A percentile compares a stretch with the other conserved stretches of the same genome.
Conservation (phyloP, 2,329 filamentous ascomycete species). For the Diaporthe sp. region DNA sequence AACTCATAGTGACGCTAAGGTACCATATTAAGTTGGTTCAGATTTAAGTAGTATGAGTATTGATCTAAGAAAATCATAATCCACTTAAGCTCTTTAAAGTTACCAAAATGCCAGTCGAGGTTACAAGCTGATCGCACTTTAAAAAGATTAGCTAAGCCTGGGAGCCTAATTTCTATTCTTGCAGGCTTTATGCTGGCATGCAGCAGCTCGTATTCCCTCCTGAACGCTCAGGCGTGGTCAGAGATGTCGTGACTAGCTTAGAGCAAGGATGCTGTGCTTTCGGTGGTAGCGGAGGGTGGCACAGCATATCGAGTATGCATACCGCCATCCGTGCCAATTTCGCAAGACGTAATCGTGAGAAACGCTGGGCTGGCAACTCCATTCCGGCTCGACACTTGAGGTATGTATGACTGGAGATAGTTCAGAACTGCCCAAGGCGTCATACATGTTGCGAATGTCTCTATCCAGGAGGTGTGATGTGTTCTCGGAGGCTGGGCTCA, state of each 20-base stretch:
- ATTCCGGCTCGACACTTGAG: not conserved
- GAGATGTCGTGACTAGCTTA: not conserved
- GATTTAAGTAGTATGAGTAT: too few species aligned
- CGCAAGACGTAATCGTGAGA: not conserved
- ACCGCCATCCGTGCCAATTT: slow-evolving; percentile 4
- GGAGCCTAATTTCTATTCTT: not conserved
- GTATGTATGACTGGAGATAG: not conserved
- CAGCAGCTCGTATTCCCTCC: not conserved
- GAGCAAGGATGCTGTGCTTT: not conserved
- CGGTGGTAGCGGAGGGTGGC: not conserved
- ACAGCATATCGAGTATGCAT: not conserved
- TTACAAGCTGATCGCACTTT: not conserved
- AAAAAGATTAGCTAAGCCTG: not conserved
- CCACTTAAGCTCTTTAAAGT: too few species aligned
- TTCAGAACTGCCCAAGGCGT: not conserved
- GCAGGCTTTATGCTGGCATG: not conserved
- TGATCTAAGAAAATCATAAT: too few species aligned
- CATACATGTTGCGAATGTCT: not conserved
- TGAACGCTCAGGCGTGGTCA: not conserved
- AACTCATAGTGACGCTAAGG: too few species aligned
- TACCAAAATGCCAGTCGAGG: too few species aligned
- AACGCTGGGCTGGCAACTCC: not conserved
- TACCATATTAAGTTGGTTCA: too few species aligned
- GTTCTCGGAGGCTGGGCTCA: not conserved
- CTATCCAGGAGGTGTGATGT: not conserved